Evolutionary conservation across 129 eudicot genomes (phyloP), one percentile per base, ranked within the genome.

Genomic region (Chrysanthemum seticuspe): DNA sequence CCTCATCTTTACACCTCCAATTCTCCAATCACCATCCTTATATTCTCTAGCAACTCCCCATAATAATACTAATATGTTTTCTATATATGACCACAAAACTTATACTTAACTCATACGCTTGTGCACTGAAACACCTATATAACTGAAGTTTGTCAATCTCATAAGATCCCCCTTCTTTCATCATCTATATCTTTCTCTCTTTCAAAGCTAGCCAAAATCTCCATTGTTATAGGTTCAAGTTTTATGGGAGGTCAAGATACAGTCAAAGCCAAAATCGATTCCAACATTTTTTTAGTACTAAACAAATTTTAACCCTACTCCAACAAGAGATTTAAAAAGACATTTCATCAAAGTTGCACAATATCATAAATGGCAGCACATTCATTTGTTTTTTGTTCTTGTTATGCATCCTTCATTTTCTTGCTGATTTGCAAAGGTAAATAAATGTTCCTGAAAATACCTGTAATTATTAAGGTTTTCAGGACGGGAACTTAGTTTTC

Each of bases 11-110:
- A 71, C 82, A 78, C 77, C 72, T 78, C 67, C 67, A 36, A 51
- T 70, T 62, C 67, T 78, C 72, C 72, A 71, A 78, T 78, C 72
- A 16, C 77, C 31, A 71, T 78, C 76, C 82, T 53, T 71, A 78
- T 78, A 78, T 71, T 71, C 82, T 64, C 72, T 71, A 36, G 40
- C 40, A 4, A 45, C 25, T 62, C 45, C 70, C 76, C 76, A 31
- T 27, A 27, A 29, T 27, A 27, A 45, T 21, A 23, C 64, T 6
- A 11, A 69, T 61, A 70, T 45, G 23, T 10, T 31, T 29, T 21
- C 63, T 34, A 68, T 59, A 18, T 34, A 51, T 10, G 9, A 58
- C 27, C 40, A 50, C 70, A 29, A 58, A 67, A 45, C 51, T 58
- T 40, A 58, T 19, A 69, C 72, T 62, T 62, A 44, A 40, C 70